Conservation (phyloP, 2,329 filamentous ascomycete genomes). For the Raffaelea ambrosiae region DNA sequence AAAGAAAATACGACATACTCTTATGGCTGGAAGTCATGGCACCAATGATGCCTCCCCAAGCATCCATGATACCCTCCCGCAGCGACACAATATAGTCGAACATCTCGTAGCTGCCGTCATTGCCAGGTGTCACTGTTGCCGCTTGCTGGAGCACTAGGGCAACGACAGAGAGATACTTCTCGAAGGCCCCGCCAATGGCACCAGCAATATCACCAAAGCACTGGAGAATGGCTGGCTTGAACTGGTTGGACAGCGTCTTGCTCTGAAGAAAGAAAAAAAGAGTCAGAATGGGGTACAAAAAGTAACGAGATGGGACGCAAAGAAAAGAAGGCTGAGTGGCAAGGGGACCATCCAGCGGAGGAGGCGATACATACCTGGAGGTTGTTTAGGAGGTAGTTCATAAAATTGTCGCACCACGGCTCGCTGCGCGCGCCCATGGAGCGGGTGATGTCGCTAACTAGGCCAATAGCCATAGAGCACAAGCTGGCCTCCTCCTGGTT, state of each 20-base stretch:
- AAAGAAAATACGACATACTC: constrained; percentile 41
- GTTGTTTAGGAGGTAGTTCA: constrained; percentile 95
- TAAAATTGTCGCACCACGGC: constrained; percentile 93
- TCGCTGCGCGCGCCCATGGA: constrained; percentile 84
- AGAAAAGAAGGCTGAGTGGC: too few relatives aligned
- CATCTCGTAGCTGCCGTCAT: constrained; percentile 87
- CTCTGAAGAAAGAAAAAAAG: constrained; percentile 43
- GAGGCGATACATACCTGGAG: constrained; percentile 54
- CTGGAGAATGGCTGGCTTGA: constrained; percentile 96
- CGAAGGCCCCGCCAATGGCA: constrained; percentile 84
- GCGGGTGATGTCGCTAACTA: constrained; percentile 92
- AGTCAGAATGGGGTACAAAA: constrained; percentile 2
- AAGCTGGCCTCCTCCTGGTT: constrained; percentile 94
- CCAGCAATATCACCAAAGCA: constrained; percentile 97
- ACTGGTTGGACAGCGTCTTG: constrained; percentile 81
- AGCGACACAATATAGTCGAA: constrained; percentile 92
- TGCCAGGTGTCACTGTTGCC: constrained; percentile 67
- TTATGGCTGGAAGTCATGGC: constrained; percentile 81
- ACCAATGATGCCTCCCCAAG: constrained; percentile 93
- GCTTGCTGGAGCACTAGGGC: constrained; percentile 92
- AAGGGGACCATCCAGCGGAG: too few relatives aligned
- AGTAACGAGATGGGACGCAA: too few relatives aligned
- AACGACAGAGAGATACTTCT: constrained; percentile 86
- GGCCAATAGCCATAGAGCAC: constrained; percentile 93
- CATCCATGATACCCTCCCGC: constrained; percentile 97